A percentile compares a stretch with the other conserved stretches of the same genome.
These are phyloP conservation scores for Taphrina betulina DNA, from an alignment of 1,139 yeast genomes.

Conservation along the genomic window DNA sequence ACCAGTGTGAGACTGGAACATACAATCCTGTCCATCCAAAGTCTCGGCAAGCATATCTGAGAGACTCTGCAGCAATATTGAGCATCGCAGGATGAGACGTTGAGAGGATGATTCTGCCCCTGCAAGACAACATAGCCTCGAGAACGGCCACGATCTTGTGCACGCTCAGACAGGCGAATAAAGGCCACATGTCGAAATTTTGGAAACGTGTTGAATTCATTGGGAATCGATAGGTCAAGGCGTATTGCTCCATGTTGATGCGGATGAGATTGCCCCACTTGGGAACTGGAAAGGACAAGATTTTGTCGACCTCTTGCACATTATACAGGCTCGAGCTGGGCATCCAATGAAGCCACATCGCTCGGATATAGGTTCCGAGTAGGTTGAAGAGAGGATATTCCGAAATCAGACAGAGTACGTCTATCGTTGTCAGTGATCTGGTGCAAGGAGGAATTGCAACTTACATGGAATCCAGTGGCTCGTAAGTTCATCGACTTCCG, in stretches of 20 bases:
- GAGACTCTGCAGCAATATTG: conserved; percentile 28
- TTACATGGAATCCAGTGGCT: conserved; percentile 18
- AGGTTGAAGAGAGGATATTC: conserved; percentile 30
- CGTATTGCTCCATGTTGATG: conserved; percentile 31
- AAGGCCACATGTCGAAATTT: conserved; percentile 33
- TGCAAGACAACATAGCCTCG: conserved; percentile 25
- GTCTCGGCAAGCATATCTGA: conserved; percentile 20
- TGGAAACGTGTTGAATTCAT: conserved; percentile 17
- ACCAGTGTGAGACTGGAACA: conserved; percentile 29
- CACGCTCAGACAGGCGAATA: conserved; percentile 26
- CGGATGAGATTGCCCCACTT: conserved; percentile 29
- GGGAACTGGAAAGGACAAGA: conserved; percentile 30
- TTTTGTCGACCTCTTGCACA: conserved; percentile 29
- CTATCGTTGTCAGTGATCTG: background rate
- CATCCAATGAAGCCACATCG: conserved; percentile 32
- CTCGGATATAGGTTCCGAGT: conserved; percentile 17
- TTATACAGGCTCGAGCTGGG: conserved; percentile 18
- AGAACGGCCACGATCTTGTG: conserved; percentile 28
- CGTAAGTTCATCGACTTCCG: background rate
- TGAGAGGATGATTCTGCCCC: conserved; percentile 27
- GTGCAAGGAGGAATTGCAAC: background rate
- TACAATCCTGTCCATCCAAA: conserved; percentile 30
- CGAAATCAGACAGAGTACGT: conserved; percentile 26
- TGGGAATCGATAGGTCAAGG: conserved; percentile 30
- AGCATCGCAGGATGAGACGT: conserved; percentile 25